phyloP scores from a whole-genome alignment of 192 early-diverging fungal species.

The Podila horticola region DNA sequence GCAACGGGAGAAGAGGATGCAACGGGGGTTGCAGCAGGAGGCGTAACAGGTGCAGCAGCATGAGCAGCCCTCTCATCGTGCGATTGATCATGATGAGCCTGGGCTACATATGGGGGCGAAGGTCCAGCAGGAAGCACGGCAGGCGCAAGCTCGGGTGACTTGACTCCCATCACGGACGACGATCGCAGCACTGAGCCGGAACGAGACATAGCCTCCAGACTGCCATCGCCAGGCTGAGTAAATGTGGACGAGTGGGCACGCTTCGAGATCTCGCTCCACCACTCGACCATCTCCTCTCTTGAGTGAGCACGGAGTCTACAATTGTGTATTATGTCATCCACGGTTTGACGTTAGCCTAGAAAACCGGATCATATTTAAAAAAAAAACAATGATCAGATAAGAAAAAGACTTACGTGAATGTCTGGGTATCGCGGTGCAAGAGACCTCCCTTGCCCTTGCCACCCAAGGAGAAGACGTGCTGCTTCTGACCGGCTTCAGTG shows the following conservation, averaged over 20 bases:
- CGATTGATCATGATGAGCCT: constrained; percentile 4
- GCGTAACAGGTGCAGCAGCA: constrained; percentile 7
- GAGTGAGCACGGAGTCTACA: constrained; percentile 31
- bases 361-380: background rate
- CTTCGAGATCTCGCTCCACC: constrained; percentile 44
- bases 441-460: constrained; percentile 41
- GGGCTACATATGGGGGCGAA: constrained; percentile 17
- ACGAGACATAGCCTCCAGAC: constrained; percentile 17
- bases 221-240: constrained; percentile 26
- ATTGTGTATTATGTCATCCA: too few species aligned
- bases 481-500: constrained; percentile 20
- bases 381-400: background rate
- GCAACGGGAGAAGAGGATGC: constrained; percentile 8
- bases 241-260: constrained; percentile 32
- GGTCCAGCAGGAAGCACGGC: background rate
- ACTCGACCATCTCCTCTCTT: constrained; percentile 43
- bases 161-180: constrained; percentile 17
- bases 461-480: constrained; percentile 44
- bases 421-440: constrained; percentile 40
- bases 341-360: too few species aligned
- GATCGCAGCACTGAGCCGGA: constrained; percentile 28
- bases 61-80: background rate
- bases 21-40: background rate
- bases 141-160: constrained; percentile 1
- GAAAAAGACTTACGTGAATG: constrained; percentile 29